Evolutionary conservation across 257 asterid species (phyloP).

Genomic region (Solanum arcanum): DNA sequence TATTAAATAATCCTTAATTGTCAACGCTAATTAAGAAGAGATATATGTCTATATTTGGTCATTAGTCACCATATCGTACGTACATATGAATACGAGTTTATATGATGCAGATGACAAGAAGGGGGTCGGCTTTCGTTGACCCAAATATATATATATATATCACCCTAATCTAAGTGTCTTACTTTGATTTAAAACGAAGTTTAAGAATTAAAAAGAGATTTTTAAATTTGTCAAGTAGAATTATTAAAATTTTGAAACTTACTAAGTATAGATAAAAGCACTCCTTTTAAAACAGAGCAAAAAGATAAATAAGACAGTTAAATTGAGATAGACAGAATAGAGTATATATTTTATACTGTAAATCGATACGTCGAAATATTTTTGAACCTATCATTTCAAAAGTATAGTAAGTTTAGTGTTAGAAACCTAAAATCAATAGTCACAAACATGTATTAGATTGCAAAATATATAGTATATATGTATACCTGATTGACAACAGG

Average conservation of each 20-base stretch:
- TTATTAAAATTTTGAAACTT: background rate
- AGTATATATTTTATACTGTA: background rate
- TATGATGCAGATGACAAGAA: background rate
- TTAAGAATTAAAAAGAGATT: background rate
- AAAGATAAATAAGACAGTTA: background rate
- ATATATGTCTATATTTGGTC: background rate
- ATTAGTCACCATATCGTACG: background rate
- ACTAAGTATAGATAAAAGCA: background rate
- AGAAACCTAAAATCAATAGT: background rate
- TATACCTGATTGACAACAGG: constrained; percentile 80
- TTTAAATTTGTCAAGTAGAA: background rate
- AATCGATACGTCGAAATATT: background rate
- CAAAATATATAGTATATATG: background rate
- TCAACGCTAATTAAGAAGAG: background rate
- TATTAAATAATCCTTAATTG: background rate
- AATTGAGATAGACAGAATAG: no score
- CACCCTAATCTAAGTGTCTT: background rate
- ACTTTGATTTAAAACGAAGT: background rate
- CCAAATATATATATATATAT: background rate
- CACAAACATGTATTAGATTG: background rate
- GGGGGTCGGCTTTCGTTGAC: background rate
- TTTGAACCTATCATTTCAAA: no score
- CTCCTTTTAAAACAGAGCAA: background rate
- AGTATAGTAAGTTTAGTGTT: background rate
- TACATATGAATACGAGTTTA: background rate